Conservation (phyloP, 163 green algal genomes). For the Volvox carteri region DNA sequence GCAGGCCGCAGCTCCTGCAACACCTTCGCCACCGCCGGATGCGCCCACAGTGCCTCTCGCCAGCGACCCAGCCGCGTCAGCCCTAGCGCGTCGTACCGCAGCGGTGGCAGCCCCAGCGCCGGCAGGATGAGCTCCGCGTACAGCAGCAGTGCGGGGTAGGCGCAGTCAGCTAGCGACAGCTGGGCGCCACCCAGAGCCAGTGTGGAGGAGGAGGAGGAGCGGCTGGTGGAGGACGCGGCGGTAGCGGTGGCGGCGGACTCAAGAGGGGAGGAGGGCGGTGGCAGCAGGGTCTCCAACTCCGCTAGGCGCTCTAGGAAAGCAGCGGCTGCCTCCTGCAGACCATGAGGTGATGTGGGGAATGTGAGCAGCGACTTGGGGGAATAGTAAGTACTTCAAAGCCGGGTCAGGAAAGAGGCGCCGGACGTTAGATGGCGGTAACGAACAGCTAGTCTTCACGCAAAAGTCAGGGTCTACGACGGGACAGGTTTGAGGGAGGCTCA, state of each 20-base stretch:
- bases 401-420: too few species aligned
- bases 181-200: slow-evolving; percentile 16
- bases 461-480: too few species aligned
- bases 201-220: background rate
- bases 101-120: slow-evolving; percentile 8
- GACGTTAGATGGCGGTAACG: too few species aligned
- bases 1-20: slow-evolving; percentile 22
- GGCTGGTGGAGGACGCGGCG: background rate
- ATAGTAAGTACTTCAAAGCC: too few species aligned
- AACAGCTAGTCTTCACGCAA: too few species aligned
- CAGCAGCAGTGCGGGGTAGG: slow-evolving; percentile 58
- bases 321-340: slow-evolving; percentile 37
- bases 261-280: too few species aligned
- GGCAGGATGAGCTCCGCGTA: slow-evolving; percentile 60
- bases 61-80: slow-evolving; percentile 1
- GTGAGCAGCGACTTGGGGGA: background rate
- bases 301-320: slow-evolving; percentile 25
- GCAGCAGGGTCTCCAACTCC: slow-evolving; percentile 43
- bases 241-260: background rate
- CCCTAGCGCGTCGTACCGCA: background rate
- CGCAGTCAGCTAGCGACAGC: slow-evolving; percentile 53
- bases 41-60: slow-evolving; percentile 41
- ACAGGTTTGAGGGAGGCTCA: too few species aligned
- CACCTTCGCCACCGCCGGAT: slow-evolving; percentile 28
- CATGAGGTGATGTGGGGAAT: background rate